A percentile compares a stretch with the other conserved stretches of the same genome.
These are phyloP conservation scores for Iris macrosiphon DNA, from an alignment of 106 monocot genomes.

Conservation along the genomic window DNA sequence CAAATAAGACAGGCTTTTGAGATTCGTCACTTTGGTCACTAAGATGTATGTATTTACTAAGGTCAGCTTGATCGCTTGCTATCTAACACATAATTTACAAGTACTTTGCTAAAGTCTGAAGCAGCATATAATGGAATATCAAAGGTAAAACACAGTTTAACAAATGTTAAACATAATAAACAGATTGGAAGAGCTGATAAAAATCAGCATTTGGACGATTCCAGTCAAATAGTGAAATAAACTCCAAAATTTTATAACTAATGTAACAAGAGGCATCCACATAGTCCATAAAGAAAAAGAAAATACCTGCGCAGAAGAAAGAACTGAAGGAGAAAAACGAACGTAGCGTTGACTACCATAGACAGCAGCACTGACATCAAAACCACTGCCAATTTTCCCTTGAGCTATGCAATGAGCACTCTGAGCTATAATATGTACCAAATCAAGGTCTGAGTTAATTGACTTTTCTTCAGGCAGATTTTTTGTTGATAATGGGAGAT, in stretches of 20 bases:
- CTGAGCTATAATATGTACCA: conserved; percentile 90
- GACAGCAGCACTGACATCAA: conserved; percentile 98
- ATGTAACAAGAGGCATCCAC: background rate
- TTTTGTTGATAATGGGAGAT: conserved; percentile 30
- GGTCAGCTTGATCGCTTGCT: too few relatives aligned
- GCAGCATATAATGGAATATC: too few relatives aligned
- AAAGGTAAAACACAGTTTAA: too few relatives aligned
- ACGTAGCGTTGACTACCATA: conserved; percentile 94
- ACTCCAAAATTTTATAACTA: background rate
- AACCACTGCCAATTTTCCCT: conserved; percentile 98
- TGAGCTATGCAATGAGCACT: conserved; percentile 98
- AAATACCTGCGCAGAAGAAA: conserved; percentile 73
- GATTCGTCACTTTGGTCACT: too few relatives aligned
- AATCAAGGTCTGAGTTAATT: conserved; percentile 44
- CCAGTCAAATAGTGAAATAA: background rate
- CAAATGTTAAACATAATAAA: too few relatives aligned
- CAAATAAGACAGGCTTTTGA: too few relatives aligned
- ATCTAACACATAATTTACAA: too few relatives aligned
- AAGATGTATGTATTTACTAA: too few relatives aligned
- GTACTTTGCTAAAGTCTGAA: too few relatives aligned
- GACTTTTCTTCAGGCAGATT: conserved; percentile 8
- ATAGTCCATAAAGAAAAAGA: background rate
- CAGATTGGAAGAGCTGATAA: too few relatives aligned
- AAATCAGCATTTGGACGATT: too few relatives aligned
- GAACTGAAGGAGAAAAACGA: conserved; percentile 82